phyloP scores from a whole-genome alignment of 1,284 basidiomycete genomes.

The Wolfiporia cocos region DNA sequence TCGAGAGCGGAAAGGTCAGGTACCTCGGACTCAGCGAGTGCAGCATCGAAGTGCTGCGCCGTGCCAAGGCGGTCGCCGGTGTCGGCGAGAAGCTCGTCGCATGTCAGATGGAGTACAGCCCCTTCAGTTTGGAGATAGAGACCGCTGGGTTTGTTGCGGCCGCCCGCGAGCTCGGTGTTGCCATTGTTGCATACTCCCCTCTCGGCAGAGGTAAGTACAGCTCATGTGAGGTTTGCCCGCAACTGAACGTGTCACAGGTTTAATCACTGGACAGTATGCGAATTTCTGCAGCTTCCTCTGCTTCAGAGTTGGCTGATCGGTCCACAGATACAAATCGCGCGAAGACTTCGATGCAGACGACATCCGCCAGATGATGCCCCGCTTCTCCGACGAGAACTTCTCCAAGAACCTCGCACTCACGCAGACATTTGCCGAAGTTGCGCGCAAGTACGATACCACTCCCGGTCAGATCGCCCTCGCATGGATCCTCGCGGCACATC shows the following conservation, averaged over 20 bases:
- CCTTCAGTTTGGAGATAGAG: not conserved
- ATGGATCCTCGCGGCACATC: constrained; percentile 1
- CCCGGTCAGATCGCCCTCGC: not conserved
- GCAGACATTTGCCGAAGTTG: not conserved
- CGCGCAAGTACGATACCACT: not conserved
- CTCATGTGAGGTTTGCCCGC: not conserved
- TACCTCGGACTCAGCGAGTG: constrained; percentile 1
- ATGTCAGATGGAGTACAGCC: constrained; percentile 2
- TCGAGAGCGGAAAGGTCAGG: constrained; percentile 2
- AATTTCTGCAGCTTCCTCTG: not conserved
- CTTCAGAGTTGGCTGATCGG: not conserved
- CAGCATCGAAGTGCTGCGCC: not conserved
- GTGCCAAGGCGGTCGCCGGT: constrained; percentile 1
- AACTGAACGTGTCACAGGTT: not conserved
- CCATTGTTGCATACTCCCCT: not conserved
- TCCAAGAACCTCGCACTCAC: not conserved
- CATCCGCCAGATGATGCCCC: not conserved
- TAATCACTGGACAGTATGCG: not conserved
- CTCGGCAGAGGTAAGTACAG: not conserved
- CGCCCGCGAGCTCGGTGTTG: not conserved
- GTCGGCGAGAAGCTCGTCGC: not conserved
- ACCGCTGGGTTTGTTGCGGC: not conserved
- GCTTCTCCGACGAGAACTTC: not conserved
- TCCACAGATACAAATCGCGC: not conserved
- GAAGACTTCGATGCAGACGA: not conserved